Base-by-base conservation (phyloP, 371 early-diverging fungal genomes). In the Syncephalastrum contaminatum region DNA sequence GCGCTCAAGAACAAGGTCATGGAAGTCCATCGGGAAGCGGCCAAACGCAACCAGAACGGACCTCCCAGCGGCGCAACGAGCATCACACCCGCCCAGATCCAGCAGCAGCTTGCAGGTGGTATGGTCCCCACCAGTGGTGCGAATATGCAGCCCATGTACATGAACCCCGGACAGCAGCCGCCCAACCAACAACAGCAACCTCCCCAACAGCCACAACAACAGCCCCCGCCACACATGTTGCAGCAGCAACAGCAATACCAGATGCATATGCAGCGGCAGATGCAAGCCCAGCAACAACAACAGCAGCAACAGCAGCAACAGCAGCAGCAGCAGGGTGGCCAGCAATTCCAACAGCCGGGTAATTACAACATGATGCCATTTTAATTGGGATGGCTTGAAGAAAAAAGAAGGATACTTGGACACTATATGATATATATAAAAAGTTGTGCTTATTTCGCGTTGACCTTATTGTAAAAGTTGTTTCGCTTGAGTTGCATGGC, bases 401-500 rank as follows among this genome's bases (percentile, higher is more conserved):
- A 6, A 52, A 40, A 41, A 40, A 20, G 42, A 30, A 50, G 18
- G 4, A 50, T 25, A 30, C 36, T 30, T 30, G 36, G 36, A 30
- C 36, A 50, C 24, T 30, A 18, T 21, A 24, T 50, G 18, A 12
- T 50, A 25, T 30, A 30, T 50, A 30, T n/a, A 21, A 18, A 19
- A 41, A 30, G 36, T 30, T 30, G 36, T 30, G 36, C 36, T 30
- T 75, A 67, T 62, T 73, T 67, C 18, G 73, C 66, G 36, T 30
- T 30, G 51, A 78, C 62, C 60, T 74, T 78, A 56, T 86, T 86
- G 61, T 81, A 90, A 66, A 86, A 88, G 49, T 88, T 87, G 42
- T 80, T 82, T 42, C 88, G 84, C 63, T 92, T 93, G 69, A 88
- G 75, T 50, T 87, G 88, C 50, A 95, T 83, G 16, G 91, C 94